Base-by-base conservation (phyloP, 495 filamentous ascomycete species). In the Penicillium psychrofluorescens region DNA sequence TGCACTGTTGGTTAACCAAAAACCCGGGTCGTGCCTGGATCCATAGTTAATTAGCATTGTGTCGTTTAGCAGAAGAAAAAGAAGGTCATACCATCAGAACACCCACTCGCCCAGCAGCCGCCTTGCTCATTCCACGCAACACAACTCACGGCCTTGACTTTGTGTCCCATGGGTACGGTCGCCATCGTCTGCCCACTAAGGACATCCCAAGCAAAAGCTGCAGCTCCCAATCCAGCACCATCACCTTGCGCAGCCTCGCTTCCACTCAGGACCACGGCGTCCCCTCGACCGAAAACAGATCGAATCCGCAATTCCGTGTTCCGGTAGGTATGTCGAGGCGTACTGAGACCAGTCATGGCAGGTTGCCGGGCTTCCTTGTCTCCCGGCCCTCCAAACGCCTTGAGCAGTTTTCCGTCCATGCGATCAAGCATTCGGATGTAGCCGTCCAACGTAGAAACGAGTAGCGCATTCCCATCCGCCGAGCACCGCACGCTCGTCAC, bases 161-260 rank as follows among this genome's bases (percentile, higher is more conserved):
- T 74, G 65, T 61, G 77, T 36, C 79, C 56, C 77, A 61, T 80
- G 33, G 71, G 58, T 36, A 90, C 53, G 41, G 68, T 77, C 16
- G 79, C 73, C 41, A 84, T 70, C 33, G 84, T 55, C 41, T 81
- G 78, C 1, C 89, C 91, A 33, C 72, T 84, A 39, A 95, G 53
- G n/a, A 95, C 58, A 75, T 95, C 90, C 88, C 91, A 97, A 10
- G 82, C 87, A 74, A 85, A 88, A 12, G 95, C 74, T 32, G 44
- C 51, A 3, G 70, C 69, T 51, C 80, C 75, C 8, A 82, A 83
- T 44, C 81, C 70, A 2, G 55, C 46, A 4, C 60, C 56, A 22
- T 58, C 62, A 11, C 58, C 64, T 29, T 65, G 61, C 0, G 62
- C 53, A 33, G 68, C 69, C 65, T 96, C 90, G 51, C 85, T 84